Evolutionary conservation across 2,329 filamentous ascomycete species (phyloP).

Genomic region (Arthroderma sp.): DNA sequence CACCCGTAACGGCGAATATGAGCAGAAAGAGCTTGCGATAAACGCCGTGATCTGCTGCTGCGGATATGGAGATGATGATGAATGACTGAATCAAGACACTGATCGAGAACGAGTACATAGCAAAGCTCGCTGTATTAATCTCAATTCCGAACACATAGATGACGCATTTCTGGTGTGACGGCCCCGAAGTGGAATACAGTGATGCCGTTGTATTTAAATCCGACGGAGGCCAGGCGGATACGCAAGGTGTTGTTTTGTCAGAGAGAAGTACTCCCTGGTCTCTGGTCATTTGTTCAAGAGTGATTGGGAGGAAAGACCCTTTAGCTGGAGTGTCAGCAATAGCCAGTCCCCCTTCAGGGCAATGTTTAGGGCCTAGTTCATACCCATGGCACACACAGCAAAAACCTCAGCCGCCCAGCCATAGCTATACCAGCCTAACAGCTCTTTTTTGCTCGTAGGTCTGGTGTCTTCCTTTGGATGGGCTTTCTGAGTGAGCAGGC

Average conservation of each 20-base stretch:
- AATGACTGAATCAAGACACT: conserved; percentile 82
- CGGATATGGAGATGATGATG: conserved; percentile 90
- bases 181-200: conserved; percentile 8
- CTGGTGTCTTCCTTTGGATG: conserved; percentile 56
- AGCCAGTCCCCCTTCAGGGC: too few species aligned
- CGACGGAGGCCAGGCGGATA: conserved; percentile 44
- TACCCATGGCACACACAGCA: conserved; percentile 73
- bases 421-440: conserved; percentile 91
- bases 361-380: conserved; percentile 1
- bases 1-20: conserved; percentile 70
- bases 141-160: conserved; percentile 69
- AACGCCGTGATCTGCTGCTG: conserved; percentile 83
- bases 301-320: conserved; percentile 93
- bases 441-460: conserved; percentile 75
- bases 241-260: conserved; percentile 64
- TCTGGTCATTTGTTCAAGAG: conserved; percentile 81
- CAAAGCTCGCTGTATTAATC: conserved; percentile 51
- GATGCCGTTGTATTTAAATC: conserved; percentile 13
- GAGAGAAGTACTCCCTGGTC: conserved; percentile 79
- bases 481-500: not conserved
- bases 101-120: conserved; percentile 72
- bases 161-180: conserved; percentile 55
- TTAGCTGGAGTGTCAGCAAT: conserved; percentile 1
- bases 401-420: conserved; percentile 95
- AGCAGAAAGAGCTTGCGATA: conserved; percentile 82